Percentiles rank a stretch among this genome's conserved stretches.
Evolutionary conservation across 371 early-diverging fungal genomes (phyloP).

Genomic region (Mortierella sp.): DNA sequence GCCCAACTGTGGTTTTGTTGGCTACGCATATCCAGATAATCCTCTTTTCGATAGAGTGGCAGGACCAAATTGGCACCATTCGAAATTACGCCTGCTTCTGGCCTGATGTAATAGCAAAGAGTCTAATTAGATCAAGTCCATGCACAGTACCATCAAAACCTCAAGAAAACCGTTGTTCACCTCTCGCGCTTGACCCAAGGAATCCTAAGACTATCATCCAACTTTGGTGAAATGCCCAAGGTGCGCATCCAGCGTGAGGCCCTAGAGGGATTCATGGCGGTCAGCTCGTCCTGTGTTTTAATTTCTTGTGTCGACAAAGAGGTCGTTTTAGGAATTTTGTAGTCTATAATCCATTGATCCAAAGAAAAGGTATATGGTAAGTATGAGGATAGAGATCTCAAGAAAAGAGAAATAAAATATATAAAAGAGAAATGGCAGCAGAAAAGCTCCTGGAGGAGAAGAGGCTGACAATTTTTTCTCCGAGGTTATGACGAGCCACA

Average conservation of each 20-base stretch:
- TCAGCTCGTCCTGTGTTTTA: conserved; percentile 43
- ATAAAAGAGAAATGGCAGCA: no score
- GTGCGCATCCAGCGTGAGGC: conserved; percentile 49
- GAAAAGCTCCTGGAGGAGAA: no score
- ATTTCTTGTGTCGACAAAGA: conserved; percentile 36
- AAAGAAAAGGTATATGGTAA: no score
- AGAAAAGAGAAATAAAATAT: no score
- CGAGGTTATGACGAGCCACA: no score
- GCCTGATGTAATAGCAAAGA: no score
- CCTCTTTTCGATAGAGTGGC: conserved; percentile 46
- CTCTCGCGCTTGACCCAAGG: conserved; percentile 52
- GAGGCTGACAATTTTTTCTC: no score
- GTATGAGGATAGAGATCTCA: no score
- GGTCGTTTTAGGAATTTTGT: conserved; percentile 42
- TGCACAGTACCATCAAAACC: no score
- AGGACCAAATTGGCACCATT: conserved; percentile 17
- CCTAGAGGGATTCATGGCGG: conserved; percentile 46
- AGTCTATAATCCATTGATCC: conserved; percentile 17
- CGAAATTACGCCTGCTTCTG: no score
- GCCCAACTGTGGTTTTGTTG: conserved; percentile 50
- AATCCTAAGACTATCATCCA: conserved; percentile 48
- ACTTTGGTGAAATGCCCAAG: conserved; percentile 39
- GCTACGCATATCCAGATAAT: conserved; percentile 41
- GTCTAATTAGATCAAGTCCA: no score
- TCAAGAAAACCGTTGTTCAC: conserved; percentile 1